Evolutionary conservation across 1,284 basidiomycete genomes (phyloP), one percentile per base, ranked within the genome.

Genomic region (Uromyces viciae-fabae): DNA sequence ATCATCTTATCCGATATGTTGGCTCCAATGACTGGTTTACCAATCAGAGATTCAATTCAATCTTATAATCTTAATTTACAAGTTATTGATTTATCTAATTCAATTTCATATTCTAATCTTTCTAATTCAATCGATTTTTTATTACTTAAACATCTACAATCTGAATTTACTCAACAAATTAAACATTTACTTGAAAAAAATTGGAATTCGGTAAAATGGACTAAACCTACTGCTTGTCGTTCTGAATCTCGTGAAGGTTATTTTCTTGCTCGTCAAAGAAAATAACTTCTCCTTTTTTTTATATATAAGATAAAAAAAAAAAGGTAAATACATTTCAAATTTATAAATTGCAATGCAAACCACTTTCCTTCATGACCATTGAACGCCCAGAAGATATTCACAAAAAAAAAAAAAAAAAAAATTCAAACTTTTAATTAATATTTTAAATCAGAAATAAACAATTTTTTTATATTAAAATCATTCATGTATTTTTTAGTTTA

Each of bases 241-340:
- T 58, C 77, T 19, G 77, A 79, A 72, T 68, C 60, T 60, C 66
- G 77, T n/a, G 77, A 79, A 79, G 77, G 77, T 36, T 79, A 46
- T 31, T 79, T 79, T 36, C 49, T 78, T 25, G 64, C 64, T 58
- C 75, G 75, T 36, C 11, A 69, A 38, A 36, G 66, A 11, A 69
- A 69, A 49, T 49, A 11, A 49, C 22, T 22, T 49, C 46, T 49
- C 46, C 22, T 49, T 49, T 49, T 49, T 49, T 11, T 11, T 49
- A 22, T 49, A 11, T 49, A 49, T 49, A 49, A 11, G 46, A 49
- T 49, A 22, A 49, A n/a, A n/a, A n/a, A n/a, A n/a, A n/a, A n/a
- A n/a, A n/a, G n/a, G n/a, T n/a, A n/a, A n/a, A n/a, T n/a, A n/a
- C n/a, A n/a, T n/a, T n/a, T n/a, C n/a, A n/a, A n/a, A n/a, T n/a